Conservation (phyloP, 2,329 filamentous ascomycete genomes). For the Rutstroemia sp. region DNA sequence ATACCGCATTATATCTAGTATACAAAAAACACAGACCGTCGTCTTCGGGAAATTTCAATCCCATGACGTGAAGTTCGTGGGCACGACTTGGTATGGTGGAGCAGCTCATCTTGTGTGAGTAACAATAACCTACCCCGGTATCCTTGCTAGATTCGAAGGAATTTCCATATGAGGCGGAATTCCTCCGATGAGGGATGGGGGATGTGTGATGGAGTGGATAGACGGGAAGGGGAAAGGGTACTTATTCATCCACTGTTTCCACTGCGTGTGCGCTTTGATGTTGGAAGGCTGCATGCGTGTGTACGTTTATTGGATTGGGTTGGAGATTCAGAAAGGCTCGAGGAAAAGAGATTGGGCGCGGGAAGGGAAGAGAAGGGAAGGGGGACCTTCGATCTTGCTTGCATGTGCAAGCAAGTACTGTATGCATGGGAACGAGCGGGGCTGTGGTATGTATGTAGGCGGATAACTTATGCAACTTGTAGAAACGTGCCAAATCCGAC, state of each 20-base stretch:
- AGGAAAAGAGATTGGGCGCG: not conserved
- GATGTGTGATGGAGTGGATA: not conserved
- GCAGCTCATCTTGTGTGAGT: no score
- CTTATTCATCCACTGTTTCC: not conserved
- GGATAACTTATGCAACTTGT: not conserved
- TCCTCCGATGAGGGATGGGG: not conserved
- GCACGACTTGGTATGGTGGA: no score
- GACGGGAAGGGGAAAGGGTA: not conserved
- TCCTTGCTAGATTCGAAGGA: not conserved
- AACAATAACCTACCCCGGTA: not conserved
- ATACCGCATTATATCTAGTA: no score
- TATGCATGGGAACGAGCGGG: not conserved
- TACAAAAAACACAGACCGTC: no score
- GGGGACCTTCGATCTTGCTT: not conserved
- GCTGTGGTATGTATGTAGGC: not conserved
- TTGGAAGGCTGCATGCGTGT: not conserved
- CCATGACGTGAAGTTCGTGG: no score
- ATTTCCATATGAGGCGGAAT: not conserved
- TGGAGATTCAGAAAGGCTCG: not conserved
- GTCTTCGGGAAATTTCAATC: no score
- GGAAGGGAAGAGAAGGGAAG: not conserved
- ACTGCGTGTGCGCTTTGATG: not conserved
- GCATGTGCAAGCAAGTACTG: not conserved
- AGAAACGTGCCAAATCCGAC: not conserved
- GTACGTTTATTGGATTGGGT: not conserved